A percentile compares a stretch with the other conserved stretches of the same genome.
phyloP scores from a whole-genome alignment of 163 green algal species.

The Coccomyxa subellipsoidea region DNA sequence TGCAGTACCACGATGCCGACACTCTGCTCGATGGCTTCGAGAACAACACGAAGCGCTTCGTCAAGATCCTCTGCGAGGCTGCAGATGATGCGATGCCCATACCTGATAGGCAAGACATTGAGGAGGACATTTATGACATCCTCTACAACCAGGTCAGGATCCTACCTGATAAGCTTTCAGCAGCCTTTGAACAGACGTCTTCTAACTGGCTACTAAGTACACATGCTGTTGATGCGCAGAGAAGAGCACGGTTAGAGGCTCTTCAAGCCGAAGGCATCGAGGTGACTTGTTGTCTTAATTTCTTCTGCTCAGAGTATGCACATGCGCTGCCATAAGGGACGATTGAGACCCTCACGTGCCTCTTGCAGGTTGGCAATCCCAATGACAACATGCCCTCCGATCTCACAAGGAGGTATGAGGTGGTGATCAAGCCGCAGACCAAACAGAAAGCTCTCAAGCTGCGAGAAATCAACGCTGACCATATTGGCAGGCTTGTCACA shows the following conservation, averaged over 20 bases:
- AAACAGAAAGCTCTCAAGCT: slow-evolving; percentile 40
- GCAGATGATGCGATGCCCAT: slow-evolving; percentile 75
- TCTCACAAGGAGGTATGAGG: slow-evolving; percentile 83
- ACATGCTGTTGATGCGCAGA: slow-evolving; percentile 3
- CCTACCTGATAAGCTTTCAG: background rate
- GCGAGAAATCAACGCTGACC: slow-evolving; percentile 51
- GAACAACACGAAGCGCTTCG: slow-evolving; percentile 79
- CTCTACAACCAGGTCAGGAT: slow-evolving; percentile 66
- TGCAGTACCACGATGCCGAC: slow-evolving; percentile 10
- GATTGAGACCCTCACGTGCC: too few species aligned
- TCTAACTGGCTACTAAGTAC: background rate
- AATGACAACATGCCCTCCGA: slow-evolving; percentile 59
- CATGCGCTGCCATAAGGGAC: too few species aligned
- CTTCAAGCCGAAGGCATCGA: background rate
- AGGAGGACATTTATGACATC: slow-evolving; percentile 87
- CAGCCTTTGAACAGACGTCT: too few species aligned
- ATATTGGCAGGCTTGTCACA: slow-evolving; percentile 67
- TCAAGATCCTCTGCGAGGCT: slow-evolving; percentile 72
- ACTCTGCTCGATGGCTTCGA: slow-evolving; percentile 11
- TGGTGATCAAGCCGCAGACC: slow-evolving; percentile 63
- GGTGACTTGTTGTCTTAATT: background rate
- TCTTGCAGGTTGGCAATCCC: background rate
- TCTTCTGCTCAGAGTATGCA: too few species aligned
- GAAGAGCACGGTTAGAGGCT: background rate
- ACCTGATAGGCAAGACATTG: slow-evolving; percentile 39